phyloP scores from a whole-genome alignment of 305 asterid genomes.

The Fraxinus latifolia region DNA sequence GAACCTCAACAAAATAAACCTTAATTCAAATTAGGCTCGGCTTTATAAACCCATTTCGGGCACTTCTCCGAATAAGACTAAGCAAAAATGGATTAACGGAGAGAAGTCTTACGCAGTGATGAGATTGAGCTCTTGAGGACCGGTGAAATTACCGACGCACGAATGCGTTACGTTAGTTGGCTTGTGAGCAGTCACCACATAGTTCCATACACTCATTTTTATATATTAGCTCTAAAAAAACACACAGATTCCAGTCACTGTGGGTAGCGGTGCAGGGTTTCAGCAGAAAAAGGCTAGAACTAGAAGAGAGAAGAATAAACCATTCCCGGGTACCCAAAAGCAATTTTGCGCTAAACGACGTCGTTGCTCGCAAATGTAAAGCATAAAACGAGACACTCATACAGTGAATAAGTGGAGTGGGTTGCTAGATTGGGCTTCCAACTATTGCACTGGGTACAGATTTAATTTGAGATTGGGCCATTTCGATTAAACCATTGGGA shows the following conservation, averaged over 20 bases:
- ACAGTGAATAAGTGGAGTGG: too few species aligned
- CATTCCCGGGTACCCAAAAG: background rate
- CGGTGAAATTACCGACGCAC: slow-evolving; percentile 95
- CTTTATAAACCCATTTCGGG: background rate
- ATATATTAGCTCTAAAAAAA: background rate
- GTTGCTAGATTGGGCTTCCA: too few species aligned
- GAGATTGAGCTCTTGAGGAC: slow-evolving; percentile 90
- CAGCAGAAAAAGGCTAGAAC: background rate
- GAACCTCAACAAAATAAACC: background rate
- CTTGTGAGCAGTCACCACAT: slow-evolving; percentile 98
- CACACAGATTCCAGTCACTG: background rate
- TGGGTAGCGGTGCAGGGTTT: background rate
- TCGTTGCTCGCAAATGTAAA: too few species aligned
- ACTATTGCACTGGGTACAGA: too few species aligned
- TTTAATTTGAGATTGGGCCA: too few species aligned
- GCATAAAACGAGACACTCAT: too few species aligned
- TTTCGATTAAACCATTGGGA: too few species aligned
- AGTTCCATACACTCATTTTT: slow-evolving; percentile 87
- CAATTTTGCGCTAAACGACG: too few species aligned
- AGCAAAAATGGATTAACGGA: background rate
- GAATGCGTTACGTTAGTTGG: slow-evolving; percentile 96
- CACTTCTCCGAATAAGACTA: background rate
- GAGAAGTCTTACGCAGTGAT: slow-evolving; percentile 62
- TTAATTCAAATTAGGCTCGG: too few species aligned
- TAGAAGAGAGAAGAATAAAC: background rate